Conservation (phyloP, 2,329 filamentous ascomycete genomes). For the Xylariaceae sp. region DNA sequence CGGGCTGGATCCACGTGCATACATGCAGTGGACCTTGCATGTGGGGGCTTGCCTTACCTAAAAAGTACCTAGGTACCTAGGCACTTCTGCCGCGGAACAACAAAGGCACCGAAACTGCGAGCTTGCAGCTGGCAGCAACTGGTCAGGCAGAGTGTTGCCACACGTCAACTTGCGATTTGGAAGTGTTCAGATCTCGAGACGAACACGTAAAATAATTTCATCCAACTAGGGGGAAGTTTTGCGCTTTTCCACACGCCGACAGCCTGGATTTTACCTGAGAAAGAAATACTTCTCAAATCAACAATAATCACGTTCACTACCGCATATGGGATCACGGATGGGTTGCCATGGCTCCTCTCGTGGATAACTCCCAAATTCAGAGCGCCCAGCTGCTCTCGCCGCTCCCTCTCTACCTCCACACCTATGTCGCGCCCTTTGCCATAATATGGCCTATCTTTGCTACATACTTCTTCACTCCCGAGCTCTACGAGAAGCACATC, state of each 20-base stretch:
- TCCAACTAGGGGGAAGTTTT: neutral
- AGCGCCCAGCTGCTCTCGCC: slow-evolving; percentile 86
- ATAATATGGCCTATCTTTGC: slow-evolving; percentile 93
- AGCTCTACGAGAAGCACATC: slow-evolving; percentile 89
- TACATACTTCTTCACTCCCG: slow-evolving; percentile 79
- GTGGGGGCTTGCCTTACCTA: too few relatives aligned
- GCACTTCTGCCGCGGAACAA: neutral
- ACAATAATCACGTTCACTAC: neutral
- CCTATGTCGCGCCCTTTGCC: slow-evolving; percentile 91
- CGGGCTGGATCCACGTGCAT: too few relatives aligned
- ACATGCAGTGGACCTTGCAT: too few relatives aligned
- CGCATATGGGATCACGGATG: slow-evolving; percentile 54
- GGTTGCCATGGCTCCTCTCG: slow-evolving; percentile 63
- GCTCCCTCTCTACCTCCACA: slow-evolving; percentile 76
- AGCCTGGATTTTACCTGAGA: neutral
- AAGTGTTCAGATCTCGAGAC: neutral
- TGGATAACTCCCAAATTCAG: slow-evolving; percentile 89
- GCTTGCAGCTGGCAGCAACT: neutral
- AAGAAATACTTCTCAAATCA: neutral
- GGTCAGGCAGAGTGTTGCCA: neutral
- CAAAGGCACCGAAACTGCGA: neutral
- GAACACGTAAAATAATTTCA: neutral
- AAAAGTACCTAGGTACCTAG: too few relatives aligned
- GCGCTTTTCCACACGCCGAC: neutral
- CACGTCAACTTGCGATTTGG: neutral